A percentile compares a stretch with the other conserved stretches of the same genome.
phyloP scores from a whole-genome alignment of 768 basidiomycete genomes.

The Pleurotus djamor region DNA sequence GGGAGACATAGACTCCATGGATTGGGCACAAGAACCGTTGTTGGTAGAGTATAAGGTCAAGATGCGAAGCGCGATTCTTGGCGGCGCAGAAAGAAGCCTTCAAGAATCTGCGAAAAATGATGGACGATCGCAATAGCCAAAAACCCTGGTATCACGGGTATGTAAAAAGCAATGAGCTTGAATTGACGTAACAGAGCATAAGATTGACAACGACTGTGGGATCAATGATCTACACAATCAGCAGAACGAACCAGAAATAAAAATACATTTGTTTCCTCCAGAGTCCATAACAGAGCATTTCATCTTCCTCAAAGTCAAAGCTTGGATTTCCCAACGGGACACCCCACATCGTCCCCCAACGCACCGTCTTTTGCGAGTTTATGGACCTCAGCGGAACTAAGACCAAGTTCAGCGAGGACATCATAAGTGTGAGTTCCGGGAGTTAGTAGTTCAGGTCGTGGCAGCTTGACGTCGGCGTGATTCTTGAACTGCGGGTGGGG shows the following conservation, averaged over 20 bases:
- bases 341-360: conserved; percentile 30
- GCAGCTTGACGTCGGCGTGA: conserved; percentile 6
- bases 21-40: no score
- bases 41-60: no score
- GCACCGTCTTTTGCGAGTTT: conserved; percentile 45
- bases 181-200: no score
- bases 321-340: conserved; percentile 2
- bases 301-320: not conserved
- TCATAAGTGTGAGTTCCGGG: conserved; percentile 56
- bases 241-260: not conserved
- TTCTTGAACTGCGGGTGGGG: conserved; percentile 49
- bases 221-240: no score
- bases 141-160: no score
- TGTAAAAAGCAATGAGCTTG: no score
- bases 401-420: conserved; percentile 50
- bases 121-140: no score
- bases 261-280: not conserved
- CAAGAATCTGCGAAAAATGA: no score
- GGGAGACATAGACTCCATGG: no score
- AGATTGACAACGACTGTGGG: no score
- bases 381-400: conserved; percentile 36
- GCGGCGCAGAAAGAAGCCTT: no score
- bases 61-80: no score
- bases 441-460: conserved; percentile 20
- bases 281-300: not conserved